Evolutionary conservation across 129 eudicot species (phyloP), one percentile per base, ranked within the genome.

Genomic region (Tanacetum coccineum): DNA sequence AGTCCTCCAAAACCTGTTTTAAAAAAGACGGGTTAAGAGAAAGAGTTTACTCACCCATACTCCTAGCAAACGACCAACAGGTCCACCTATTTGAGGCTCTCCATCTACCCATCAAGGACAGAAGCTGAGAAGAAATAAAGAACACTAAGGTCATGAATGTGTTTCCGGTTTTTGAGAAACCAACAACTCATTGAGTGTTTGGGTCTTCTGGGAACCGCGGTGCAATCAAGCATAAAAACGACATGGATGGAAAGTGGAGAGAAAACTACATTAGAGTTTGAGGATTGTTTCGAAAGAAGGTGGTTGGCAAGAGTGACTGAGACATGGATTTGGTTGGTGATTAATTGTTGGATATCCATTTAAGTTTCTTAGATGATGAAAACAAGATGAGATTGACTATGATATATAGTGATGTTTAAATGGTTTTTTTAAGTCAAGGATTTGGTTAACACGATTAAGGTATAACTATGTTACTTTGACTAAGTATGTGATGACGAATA

Each of bases 201-300:
- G 45, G 12, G 20, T 45, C 2, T 59, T 26, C n/a, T n/a, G n/a
- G 20, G 64, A 59, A 59, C 64, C 64, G 0, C 13, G 21, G 20
- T n/a, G 64, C 64, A 3, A 59, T 30, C 19, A 59, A 59, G 45
- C 40, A n/a, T 30, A 3, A 59, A 19, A n/a, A 59, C 45, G 64
- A 59, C 64, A 4, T 59, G 64, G 45, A 59, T 59, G 7, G 64
- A 59, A 59, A 59, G 64, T 2, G 64, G 64, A 5, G 64, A 59
- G 45, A 59, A 59, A 59, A 59, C 45, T 13, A 59, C 11, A 45
- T 59, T 59, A 3, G 46, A 59, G 9, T 13, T 59, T 14, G n/a
- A 17, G 64, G 64, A 13, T 59, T 59, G 42, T 30, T 59, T 21
- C 14, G 64, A 28, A 30, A 13, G 10, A 48, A 48, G 46, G 45